Conservation (phyloP, 805 yeast genomes). For the Ogataea paradorogensis region DNA sequence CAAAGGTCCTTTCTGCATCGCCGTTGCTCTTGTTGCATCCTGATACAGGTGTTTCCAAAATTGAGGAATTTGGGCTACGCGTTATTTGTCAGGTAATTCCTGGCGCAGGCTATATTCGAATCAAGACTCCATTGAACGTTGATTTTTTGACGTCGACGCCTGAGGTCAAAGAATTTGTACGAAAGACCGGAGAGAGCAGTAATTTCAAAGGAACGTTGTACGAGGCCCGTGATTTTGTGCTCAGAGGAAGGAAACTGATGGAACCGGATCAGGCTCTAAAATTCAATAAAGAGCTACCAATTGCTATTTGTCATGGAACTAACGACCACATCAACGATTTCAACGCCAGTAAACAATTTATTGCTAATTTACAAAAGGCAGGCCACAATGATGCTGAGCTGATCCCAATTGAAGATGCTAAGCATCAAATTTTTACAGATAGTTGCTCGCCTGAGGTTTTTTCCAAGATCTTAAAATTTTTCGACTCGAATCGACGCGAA, state of each 20-base stretch:
- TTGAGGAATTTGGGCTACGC: slow-evolving; percentile 42
- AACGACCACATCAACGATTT: slow-evolving; percentile 60
- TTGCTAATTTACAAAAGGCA: slow-evolving; percentile 27
- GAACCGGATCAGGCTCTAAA: slow-evolving; percentile 36
- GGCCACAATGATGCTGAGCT: slow-evolving; percentile 30
- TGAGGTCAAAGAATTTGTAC: slow-evolving; percentile 44
- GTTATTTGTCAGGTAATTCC: slow-evolving; percentile 43
- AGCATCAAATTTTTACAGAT: slow-evolving; percentile 50
- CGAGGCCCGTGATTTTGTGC: slow-evolving; percentile 57
- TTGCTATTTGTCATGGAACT: slow-evolving; percentile 60
- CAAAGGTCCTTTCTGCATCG: slow-evolving; percentile 49
- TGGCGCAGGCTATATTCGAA: slow-evolving; percentile 34
- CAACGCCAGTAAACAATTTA: slow-evolving; percentile 44
- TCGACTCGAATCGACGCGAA: slow-evolving; percentile 3
- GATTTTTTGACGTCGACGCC: slow-evolving; percentile 53
- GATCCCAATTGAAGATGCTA: slow-evolving; percentile 31
- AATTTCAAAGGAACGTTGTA: slow-evolving; percentile 53
- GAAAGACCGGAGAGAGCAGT: slow-evolving; percentile 37
- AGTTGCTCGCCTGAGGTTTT: slow-evolving; percentile 36
- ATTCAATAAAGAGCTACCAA: slow-evolving; percentile 41
- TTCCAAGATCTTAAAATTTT: slow-evolving; percentile 31
- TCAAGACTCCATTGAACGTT: slow-evolving; percentile 54
- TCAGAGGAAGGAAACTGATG: slow-evolving; percentile 55
- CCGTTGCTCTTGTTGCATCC: slow-evolving; percentile 63
- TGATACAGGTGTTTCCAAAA: slow-evolving; percentile 50